phyloP scores from a whole-genome alignment of 2,329 filamentous ascomycete genomes.

The Simplicillium aogashimaense region DNA sequence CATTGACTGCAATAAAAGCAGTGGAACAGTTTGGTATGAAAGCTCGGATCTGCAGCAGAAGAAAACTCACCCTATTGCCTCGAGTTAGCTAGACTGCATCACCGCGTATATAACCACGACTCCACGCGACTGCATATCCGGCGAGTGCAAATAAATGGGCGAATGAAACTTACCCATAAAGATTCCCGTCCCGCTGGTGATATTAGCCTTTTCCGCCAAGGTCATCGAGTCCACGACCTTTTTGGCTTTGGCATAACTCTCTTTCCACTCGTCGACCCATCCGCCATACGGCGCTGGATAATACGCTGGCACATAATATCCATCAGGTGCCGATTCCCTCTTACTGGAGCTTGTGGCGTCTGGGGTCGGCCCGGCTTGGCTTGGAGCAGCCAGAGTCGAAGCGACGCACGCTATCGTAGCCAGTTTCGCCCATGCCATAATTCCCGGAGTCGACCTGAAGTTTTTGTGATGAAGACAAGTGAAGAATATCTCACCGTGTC shows the following conservation, averaged over 20 bases:
- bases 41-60: too few relatives aligned
- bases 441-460: too few relatives aligned
- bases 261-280: conserved; percentile 58
- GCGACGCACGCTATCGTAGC: too few relatives aligned
- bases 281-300: conserved; percentile 66
- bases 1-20: too few relatives aligned
- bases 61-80: not conserved
- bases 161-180: conserved; percentile 47
- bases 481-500: too few relatives aligned
- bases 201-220: conserved; percentile 69
- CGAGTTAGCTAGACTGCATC: too few relatives aligned
- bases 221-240: conserved; percentile 65
- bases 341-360: not conserved
- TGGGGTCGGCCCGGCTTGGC: too few relatives aligned
- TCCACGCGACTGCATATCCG: not conserved
- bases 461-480: too few relatives aligned
- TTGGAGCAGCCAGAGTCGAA: not conserved
- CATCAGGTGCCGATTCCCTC: conserved; percentile 4
- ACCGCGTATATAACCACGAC: too few relatives aligned
- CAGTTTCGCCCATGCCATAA: too few relatives aligned
- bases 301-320: conserved; percentile 40
- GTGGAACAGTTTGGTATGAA: too few relatives aligned
- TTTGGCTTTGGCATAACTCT: conserved; percentile 61
- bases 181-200: conserved; percentile 61
- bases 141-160: not conserved